Percentiles rank a stretch among this genome's conserved stretches.
Conservation (phyloP, 2,329 filamentous ascomycete species). For the Colletotrichum sp. region DNA sequence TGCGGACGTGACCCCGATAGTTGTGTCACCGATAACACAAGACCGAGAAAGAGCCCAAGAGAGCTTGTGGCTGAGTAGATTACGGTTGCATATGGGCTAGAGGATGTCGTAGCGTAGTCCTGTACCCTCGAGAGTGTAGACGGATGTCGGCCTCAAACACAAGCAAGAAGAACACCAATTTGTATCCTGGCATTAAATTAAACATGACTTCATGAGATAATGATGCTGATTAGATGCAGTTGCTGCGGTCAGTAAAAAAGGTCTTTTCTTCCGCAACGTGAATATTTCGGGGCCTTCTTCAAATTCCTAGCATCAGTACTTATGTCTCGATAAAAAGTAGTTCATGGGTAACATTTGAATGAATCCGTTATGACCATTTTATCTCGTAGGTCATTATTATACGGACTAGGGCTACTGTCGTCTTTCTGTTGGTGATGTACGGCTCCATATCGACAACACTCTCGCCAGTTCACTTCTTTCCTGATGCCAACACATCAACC, state of each 20-base stretch:
- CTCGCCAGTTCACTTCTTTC: not conserved
- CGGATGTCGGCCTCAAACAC: not conserved
- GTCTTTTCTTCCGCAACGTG: not conserved
- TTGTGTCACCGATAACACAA: not conserved
- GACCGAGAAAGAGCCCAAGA: not conserved
- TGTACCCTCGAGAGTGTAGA: not conserved
- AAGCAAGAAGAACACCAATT: not conserved
- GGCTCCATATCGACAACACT: not conserved
- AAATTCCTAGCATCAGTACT: too few species aligned
- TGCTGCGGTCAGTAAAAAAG: not conserved
- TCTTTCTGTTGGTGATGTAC: not conserved
- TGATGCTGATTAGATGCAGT: not conserved
- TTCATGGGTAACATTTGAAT: too few species aligned
- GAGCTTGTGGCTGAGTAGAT: not conserved
- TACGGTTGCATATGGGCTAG: accelerated
- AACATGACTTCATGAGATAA: not conserved
- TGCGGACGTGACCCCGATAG: not conserved
- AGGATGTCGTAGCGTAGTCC: not conserved
- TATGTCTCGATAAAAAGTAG: too few species aligned
- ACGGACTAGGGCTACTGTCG: not conserved
- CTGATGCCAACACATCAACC: not conserved
- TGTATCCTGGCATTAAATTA: not conserved
- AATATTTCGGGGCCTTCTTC: too few species aligned
- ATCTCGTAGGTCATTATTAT: not conserved
- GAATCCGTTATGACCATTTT: too few species aligned